Base-by-base conservation (phyloP, 352 stramenopile genomes). In the Phytophthora ohioensis region DNA sequence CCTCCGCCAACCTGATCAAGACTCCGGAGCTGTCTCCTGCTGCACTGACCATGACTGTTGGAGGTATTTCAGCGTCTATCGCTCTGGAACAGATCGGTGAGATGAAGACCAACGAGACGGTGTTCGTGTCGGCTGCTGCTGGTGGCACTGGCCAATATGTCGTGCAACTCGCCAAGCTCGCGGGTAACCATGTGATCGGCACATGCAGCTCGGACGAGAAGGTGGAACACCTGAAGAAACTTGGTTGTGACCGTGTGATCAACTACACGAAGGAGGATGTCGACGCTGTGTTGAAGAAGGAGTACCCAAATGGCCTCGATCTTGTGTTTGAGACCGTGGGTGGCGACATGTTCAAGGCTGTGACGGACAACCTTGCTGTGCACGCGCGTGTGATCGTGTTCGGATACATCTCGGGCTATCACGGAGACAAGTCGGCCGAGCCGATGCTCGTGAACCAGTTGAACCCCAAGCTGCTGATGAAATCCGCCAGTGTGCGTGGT, bases 191-290 rank as follows among this genome's bases (percentile, higher is more conserved):
- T 51, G 68, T 75, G 48, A 75, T 75, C 32, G 68, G 68, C 55
- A 71, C 63, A 41, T 68, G 54, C 42, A 75, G 68, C 43, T 75
- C 68, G 10, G 68, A 71, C 13, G 62, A 54, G n/a, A 75, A 75
- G 42, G 68, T 63, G 30, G 55, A 47, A 9, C 42, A 64, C 30
- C 34, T 75, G 21, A 75, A 75, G 55, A 60, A 54, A 32, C 36
- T 75, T 15, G 68, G 68, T 12, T 75, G 68, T 7, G 62, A 75
- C 31, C 68, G 68, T 4, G 68, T 71, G 3, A 75, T 75, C n/a
- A 75, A 75, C 45, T 75, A 71, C 62, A 75, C 36, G 6, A 67
- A 67, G 55, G 62, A 75, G 46, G 56, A 75, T 32, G 68, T 75
- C 35, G 68, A 45, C 7, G n/a, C 48, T 30, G 68, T 75, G 35